These are phyloP conservation scores for Lachancea dasiensis DNA, from an alignment of 805 yeast species.

Conservation along the genomic window DNA sequence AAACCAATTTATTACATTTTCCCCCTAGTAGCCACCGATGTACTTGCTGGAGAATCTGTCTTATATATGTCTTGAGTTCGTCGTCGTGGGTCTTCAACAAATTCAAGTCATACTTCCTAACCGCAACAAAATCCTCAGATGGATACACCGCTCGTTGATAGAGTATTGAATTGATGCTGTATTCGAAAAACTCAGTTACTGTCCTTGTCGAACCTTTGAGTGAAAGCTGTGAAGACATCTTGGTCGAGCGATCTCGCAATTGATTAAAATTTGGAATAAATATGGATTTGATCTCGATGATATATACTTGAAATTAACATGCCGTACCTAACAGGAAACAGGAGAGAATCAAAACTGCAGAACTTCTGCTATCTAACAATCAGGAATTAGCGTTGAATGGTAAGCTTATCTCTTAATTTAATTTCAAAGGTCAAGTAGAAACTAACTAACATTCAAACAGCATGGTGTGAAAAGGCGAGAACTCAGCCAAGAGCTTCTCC, in stretches of 20 bases:
- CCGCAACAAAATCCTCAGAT: slow-evolving; percentile 72
- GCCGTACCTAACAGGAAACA: too few relatives aligned
- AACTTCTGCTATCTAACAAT: too few relatives aligned
- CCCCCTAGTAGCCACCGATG: slow-evolving; percentile 70
- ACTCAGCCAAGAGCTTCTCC: slow-evolving; percentile 50
- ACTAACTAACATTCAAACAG: slow-evolving; percentile 31
- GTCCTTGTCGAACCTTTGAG: slow-evolving; percentile 72
- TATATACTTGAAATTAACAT: background rate
- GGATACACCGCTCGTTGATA: slow-evolving; percentile 91
- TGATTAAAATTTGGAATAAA: too few relatives aligned
- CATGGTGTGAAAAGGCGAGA: slow-evolving; percentile 67
- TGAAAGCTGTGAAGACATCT: slow-evolving; percentile 29
- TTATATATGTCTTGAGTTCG: slow-evolving; percentile 65
- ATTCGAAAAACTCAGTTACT: slow-evolving; percentile 80
- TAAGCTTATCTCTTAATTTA: background rate
- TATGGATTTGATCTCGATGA: background rate
- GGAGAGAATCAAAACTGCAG: too few relatives aligned
- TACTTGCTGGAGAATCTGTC: slow-evolving; percentile 61
- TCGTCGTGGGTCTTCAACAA: slow-evolving; percentile 67
- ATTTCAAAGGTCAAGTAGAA: background rate
- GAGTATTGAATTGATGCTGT: slow-evolving; percentile 70
- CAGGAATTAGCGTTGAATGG: slow-evolving; percentile 1
- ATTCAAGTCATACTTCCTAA: slow-evolving; percentile 73
- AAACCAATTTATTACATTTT: slow-evolving; percentile 57
- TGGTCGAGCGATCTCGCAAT: too few relatives aligned